Evolutionary conservation across 2,329 filamentous ascomycete species (phyloP).

Genomic region (Fusarium transvaalense): DNA sequence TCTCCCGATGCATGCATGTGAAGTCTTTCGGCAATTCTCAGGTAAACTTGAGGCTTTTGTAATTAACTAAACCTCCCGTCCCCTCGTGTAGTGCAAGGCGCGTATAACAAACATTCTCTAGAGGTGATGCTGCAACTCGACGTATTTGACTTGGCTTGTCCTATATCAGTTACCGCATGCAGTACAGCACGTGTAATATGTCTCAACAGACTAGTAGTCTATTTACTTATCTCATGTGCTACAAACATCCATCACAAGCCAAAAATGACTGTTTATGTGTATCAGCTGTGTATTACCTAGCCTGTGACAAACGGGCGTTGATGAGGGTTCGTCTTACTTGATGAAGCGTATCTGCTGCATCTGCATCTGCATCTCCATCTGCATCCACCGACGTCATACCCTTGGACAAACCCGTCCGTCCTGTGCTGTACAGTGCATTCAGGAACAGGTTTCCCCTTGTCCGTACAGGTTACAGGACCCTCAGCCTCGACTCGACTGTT

Average conservation of each 20-base stretch:
- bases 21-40: slow-evolving; percentile 18
- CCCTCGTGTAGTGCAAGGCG: not conserved
- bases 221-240: slow-evolving; percentile 24
- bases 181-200: slow-evolving; percentile 29
- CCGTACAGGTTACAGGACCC: slow-evolving; percentile 6
- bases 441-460: slow-evolving; percentile 4
- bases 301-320: not conserved
- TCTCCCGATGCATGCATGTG: slow-evolving; percentile 35
- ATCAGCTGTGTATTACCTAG: not conserved
- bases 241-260: slow-evolving; percentile 18
- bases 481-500: slow-evolving; percentile 7
- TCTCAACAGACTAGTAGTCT: not conserved
- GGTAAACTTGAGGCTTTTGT: slow-evolving; percentile 2
- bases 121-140: not conserved
- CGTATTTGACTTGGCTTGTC: not conserved
- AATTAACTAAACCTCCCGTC: not conserved
- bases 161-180: not conserved
- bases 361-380: not conserved
- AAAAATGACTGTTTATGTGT: not conserved
- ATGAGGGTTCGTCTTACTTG: not conserved
- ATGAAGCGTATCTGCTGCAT: not conserved
- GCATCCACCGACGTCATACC: slow-evolving; percentile 32
- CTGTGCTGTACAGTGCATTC: not conserved
- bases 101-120: slow-evolving; percentile 7
- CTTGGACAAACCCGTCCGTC: not conserved